These are phyloP conservation scores for Sungouiella thailandica DNA, from an alignment of 805 yeast species.

Conservation along the genomic window DNA sequence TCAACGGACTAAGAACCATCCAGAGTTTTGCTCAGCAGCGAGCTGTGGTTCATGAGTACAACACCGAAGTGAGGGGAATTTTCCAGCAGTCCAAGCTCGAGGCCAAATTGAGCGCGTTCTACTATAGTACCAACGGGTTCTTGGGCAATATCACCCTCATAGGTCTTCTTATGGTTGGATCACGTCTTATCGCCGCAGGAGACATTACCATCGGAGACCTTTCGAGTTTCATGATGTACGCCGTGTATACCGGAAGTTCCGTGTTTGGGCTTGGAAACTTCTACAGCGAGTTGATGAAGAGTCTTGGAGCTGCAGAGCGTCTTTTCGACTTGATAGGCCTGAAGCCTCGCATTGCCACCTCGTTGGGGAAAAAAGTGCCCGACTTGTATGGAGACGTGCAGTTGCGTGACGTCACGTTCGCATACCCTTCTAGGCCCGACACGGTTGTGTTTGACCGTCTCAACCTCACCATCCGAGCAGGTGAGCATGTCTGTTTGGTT, in stretches of 20 bases:
- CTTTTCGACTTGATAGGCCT: constrained; percentile 82
- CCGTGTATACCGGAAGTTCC: constrained; percentile 90
- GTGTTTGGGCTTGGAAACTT: constrained; percentile 87
- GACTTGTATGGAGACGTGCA: constrained; percentile 50
- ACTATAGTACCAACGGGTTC: constrained; percentile 74
- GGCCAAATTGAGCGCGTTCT: constrained; percentile 72
- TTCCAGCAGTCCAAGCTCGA: constrained; percentile 71
- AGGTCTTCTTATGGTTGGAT: constrained; percentile 75
- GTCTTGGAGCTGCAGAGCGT: constrained; percentile 92
- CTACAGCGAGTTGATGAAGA: constrained; percentile 93
- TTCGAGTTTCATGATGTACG: constrained; percentile 91
- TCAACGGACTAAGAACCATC: constrained; percentile 79
- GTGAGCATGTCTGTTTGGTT: constrained; percentile 88
- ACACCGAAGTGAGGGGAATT: constrained; percentile 61
- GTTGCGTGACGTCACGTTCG: constrained; percentile 61
- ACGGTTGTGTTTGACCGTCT: constrained; percentile 59
- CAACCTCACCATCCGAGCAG: constrained; percentile 59
- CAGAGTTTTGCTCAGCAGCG: constrained; percentile 87
- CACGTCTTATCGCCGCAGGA: constrained; percentile 74
- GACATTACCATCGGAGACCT: constrained; percentile 81
- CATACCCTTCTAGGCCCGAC: constrained; percentile 81
- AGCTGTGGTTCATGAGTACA: constrained; percentile 70
- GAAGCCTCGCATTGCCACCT: constrained; percentile 65
- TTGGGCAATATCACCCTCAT: constrained; percentile 78
- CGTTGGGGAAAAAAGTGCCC: constrained; percentile 49